Evolutionary conservation across 192 early-diverging fungal genomes (phyloP), one percentile per base, ranked within the genome.

Genomic region (Backusella morwellensis): DNA sequence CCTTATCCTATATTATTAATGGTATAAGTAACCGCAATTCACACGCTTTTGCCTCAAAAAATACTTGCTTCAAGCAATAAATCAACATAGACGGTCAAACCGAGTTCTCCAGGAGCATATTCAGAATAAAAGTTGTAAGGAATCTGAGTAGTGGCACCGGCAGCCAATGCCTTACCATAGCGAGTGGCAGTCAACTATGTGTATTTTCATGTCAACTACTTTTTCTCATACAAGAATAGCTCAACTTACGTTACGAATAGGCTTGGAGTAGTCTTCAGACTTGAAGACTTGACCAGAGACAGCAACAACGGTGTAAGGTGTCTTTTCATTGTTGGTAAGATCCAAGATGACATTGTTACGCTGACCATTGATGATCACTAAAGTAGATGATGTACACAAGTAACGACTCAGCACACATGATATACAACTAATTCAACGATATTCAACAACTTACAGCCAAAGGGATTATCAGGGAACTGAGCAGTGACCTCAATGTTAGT

Each of bases 111-210:
- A 26, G 87, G 81, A 38, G 79, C 78, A 23, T 83, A 79, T 63
- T 88, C 87, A 36, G 85, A 75, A 26, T 83, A 79, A 52, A 90
- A 90, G 40, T 74, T 77, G 75, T 84, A 90, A 34, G 75, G 72
- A 26, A 90, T 56, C 9, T 81, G 79, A 34, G 77, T 68, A 59
- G 77, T 81, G 63, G 82, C 77, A 26, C 74, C 71, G 14, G 83
- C 56, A 42, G 72, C 71, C 29, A 87, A 75, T 2, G 66, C 29
- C 36, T 67, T 74, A 67, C 77, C 78, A 72, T 87, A 88, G 40
- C 73, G 72, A 42, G 75, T 44, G 40, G 78, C 74, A 44, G 88
- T 78, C 36, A 83, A 78, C 82, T 50, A 17, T 3, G 32, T 32
- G 32, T 3, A 32, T 32, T 32, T 2, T 32, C 32, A 32, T 32